Conservation (phyloP, 2,329 filamentous ascomycete species). For the Colletotrichum echinochloae region DNA sequence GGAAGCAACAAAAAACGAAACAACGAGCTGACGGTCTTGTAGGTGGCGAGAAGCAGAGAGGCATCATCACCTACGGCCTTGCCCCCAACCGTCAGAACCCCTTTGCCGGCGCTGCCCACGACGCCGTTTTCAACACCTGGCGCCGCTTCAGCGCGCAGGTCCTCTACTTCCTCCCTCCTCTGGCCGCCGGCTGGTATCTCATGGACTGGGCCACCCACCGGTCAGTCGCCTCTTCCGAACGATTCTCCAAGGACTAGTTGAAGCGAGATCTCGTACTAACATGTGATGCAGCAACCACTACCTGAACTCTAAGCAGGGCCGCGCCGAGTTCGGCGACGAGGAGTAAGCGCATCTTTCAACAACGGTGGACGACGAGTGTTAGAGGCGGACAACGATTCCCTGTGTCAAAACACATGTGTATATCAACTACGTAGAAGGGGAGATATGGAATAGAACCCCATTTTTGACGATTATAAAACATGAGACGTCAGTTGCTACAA, state of each 20-base stretch:
- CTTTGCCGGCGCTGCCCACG: conserved; percentile 80
- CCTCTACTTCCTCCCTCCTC: conserved; percentile 86
- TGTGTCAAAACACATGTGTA: conserved; percentile 49
- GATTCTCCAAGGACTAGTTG: too few relatives aligned
- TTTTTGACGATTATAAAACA: conserved; percentile 27
- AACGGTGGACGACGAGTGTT: conserved; percentile 42
- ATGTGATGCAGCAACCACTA: conserved; percentile 74
- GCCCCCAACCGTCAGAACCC: conserved; percentile 91
- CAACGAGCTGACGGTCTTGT: conserved; percentile 34
- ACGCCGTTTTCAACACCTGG: conserved; percentile 95
- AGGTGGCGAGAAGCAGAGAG: conserved; percentile 72
- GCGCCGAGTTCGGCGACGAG: conserved; percentile 62
- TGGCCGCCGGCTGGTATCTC: conserved; percentile 81
- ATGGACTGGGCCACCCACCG: conserved; percentile 93
- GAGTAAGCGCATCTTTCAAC: conserved; percentile 51
- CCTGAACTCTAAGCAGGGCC: conserved; percentile 82
- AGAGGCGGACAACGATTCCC: conserved; percentile 55
- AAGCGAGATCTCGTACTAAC: conserved; percentile 35
- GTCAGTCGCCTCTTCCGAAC: conserved; percentile 65
- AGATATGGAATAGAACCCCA: conserved; percentile 50
- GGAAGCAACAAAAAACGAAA: not conserved
- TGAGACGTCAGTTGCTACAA: not conserved
- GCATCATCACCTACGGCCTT: conserved; percentile 78
- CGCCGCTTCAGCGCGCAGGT: conserved; percentile 88
- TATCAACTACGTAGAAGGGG: conserved; percentile 46